phyloP scores from a whole-genome alignment of 2,329 filamentous ascomycete species.

The Diaporthe eres region DNA sequence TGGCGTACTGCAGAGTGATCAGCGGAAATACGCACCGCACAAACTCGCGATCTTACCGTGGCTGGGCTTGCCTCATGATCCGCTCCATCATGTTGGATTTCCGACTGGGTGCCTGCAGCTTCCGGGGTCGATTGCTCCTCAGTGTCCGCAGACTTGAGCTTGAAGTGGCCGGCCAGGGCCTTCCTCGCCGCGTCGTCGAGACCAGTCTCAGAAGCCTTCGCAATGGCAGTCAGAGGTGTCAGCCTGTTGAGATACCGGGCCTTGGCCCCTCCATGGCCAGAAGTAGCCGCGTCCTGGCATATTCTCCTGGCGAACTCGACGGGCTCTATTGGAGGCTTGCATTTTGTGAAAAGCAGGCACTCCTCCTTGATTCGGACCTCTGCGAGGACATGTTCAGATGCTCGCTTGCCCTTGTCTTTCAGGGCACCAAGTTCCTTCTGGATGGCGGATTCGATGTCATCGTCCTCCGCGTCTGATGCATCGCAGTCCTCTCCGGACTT shows the following conservation, averaged over 20 bases:
- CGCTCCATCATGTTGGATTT: slow-evolving; percentile 35
- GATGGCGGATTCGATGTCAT: slow-evolving; percentile 82
- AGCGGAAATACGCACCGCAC: background rate
- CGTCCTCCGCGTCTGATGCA: slow-evolving; percentile 59
- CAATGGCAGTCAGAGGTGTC: slow-evolving; percentile 65
- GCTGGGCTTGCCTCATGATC: slow-evolving; percentile 36
- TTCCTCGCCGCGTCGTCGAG: slow-evolving; percentile 74
- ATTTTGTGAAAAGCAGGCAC: slow-evolving; percentile 75
- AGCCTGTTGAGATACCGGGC: slow-evolving; percentile 71
- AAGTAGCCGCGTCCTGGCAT: slow-evolving; percentile 60
- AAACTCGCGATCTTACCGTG: slow-evolving; percentile 18
- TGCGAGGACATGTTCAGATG: slow-evolving; percentile 64
- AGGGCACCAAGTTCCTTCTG: slow-evolving; percentile 78
- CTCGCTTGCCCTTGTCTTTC: slow-evolving; percentile 58
- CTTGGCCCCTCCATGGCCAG: slow-evolving; percentile 51
- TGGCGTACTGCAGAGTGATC: slow-evolving; percentile 76
- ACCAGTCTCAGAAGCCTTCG: slow-evolving; percentile 78
- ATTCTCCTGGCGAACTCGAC: slow-evolving; percentile 67
- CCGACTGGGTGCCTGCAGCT: slow-evolving; percentile 38
- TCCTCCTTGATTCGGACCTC: slow-evolving; percentile 70
- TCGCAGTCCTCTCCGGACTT: slow-evolving; percentile 54
- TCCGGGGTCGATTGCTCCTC: slow-evolving; percentile 45
- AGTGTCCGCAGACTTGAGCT: slow-evolving; percentile 62
- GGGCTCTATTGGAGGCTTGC: slow-evolving; percentile 68
- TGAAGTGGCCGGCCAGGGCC: slow-evolving; percentile 76